phyloP scores from a whole-genome alignment of 2,329 filamentous ascomycete genomes.

The Penicillium freii region DNA sequence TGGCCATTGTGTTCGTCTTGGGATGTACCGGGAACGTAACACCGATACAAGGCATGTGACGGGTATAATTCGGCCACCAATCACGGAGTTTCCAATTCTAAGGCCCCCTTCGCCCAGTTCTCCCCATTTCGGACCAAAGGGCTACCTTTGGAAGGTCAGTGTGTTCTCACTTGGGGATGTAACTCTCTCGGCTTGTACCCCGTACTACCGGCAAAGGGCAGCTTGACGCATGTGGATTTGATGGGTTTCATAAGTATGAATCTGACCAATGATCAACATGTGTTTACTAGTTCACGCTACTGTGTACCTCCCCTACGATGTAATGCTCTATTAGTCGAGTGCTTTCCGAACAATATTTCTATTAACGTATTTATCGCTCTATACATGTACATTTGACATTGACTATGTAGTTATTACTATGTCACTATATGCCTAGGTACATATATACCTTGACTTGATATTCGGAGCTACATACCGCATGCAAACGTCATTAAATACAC shows the following conservation, averaged over 20 bases:
- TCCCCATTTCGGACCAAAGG: constrained; percentile 18
- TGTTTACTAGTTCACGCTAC: neutral
- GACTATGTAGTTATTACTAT: too few relatives aligned
- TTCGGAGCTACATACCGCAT: constrained; percentile 9
- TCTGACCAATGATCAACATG: neutral
- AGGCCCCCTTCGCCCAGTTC: constrained; percentile 1
- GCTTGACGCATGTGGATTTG: constrained; percentile 11
- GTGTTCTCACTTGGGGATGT: neutral
- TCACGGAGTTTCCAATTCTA: constrained; percentile 24
- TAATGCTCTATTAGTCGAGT: neutral
- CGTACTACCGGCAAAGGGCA: constrained; percentile 2
- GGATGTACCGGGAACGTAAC: constrained; percentile 12
- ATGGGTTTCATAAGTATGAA: neutral
- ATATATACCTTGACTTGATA: neutral
- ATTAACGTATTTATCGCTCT: neutral
- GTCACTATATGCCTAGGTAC: too few relatives aligned
- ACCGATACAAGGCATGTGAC: constrained; percentile 29
- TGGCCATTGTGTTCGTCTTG: neutral
- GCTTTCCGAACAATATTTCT: neutral
- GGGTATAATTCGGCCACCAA: constrained; percentile 21
- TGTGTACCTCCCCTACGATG: neutral
- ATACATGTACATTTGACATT: neutral
- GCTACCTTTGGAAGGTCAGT: constrained; percentile 2
- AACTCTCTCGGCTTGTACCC: constrained; percentile 13
- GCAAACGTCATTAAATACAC: constrained; percentile 27